Percentiles rank a stretch among this genome's conserved stretches.
Conservation (phyloP, 1,284 basidiomycete species). For the Xanthoconium separans region DNA sequence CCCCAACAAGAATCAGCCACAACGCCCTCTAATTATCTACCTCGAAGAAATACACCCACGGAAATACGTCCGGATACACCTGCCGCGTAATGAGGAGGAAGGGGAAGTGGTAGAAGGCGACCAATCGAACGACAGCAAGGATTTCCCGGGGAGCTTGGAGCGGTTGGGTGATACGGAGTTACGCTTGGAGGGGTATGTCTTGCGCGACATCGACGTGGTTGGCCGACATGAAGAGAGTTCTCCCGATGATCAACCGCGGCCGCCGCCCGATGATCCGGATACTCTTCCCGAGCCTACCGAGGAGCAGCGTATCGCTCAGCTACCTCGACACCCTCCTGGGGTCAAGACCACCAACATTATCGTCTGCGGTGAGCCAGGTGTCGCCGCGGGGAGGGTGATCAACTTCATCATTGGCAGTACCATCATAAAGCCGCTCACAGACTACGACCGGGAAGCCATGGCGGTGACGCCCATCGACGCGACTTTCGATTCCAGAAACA, state of each 20-base stretch:
- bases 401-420: slow-evolving; percentile 17
- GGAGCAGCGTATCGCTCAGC: slow-evolving; percentile 16
- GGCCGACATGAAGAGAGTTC: slow-evolving; percentile 4
- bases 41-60: slow-evolving; percentile 11
- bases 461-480: slow-evolving; percentile 20
- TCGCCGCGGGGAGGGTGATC: slow-evolving; percentile 20
- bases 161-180: slow-evolving; percentile 13
- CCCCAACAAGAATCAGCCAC: slow-evolving; percentile 9
- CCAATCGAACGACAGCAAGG: neutral
- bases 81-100: neutral
- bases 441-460: slow-evolving; percentile 26
- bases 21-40: slow-evolving; percentile 25
- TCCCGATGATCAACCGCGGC: neutral
- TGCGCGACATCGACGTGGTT: slow-evolving; percentile 15
- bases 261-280: slow-evolving; percentile 3
- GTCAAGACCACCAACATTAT: slow-evolving; percentile 27
- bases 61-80: slow-evolving; percentile 22
- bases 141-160: slow-evolving; percentile 25
- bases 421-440: slow-evolving; percentile 28
- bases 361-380: slow-evolving; percentile 31
- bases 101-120: neutral
- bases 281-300: slow-evolving; percentile 10
- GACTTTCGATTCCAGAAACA: slow-evolving; percentile 19
- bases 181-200: slow-evolving; percentile 11
- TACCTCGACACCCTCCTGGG: slow-evolving; percentile 23